Base-by-base conservation (phyloP, 352 stramenopile genomes). In the Globisporangium splendens region DNA sequence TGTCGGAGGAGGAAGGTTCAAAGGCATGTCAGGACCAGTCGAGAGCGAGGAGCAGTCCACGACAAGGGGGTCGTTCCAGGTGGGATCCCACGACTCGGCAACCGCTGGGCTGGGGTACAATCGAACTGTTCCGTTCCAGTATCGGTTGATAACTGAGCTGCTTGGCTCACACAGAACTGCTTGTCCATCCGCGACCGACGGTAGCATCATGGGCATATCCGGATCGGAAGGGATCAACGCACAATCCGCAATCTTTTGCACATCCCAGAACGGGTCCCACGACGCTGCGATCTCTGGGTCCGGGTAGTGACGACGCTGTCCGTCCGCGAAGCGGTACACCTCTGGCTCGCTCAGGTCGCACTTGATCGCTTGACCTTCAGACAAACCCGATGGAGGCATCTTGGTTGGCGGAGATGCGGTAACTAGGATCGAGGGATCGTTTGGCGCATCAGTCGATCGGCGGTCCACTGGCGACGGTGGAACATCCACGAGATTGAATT, bases 21-120 rank as follows among this genome's bases (percentile, higher is more conserved):
- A 13, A 15, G 51, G 2, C 63, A 74, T 68, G 35, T 68, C 56
- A 1, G 56, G 28, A 13, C 63, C 63, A 35, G 47, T n/a, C n/a
- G n/a, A n/a, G n/a, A 68, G 50, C 6, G 35, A 18, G 2, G 21
- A 54, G 38, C 66, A 74, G 56, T 74, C 62, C 11, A 71, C 28
- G 31, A 74, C 8, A 8, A 48, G 10, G 0, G 59, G 35, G 1
- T 46, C 42, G 8, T 20, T 21, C 56, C 53, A 73, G 46, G 50
- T 59, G 8, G 18, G 0, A 22, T 73, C 66, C 66, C 66, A 73
- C 14, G 66, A 73, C 21, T 28, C 46, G 3, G 66, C 66, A 48
- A 73, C 57, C 0, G 35, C 8, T 10, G 53, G 20, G 21, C 39
- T 47, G 15, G 54, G 54, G 18, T 73, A 73, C 49, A 46, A 52